These are phyloP conservation scores for Sarocladium kiliense DNA, from an alignment of 2,329 filamentous ascomycete genomes.

Conservation along the genomic window DNA sequence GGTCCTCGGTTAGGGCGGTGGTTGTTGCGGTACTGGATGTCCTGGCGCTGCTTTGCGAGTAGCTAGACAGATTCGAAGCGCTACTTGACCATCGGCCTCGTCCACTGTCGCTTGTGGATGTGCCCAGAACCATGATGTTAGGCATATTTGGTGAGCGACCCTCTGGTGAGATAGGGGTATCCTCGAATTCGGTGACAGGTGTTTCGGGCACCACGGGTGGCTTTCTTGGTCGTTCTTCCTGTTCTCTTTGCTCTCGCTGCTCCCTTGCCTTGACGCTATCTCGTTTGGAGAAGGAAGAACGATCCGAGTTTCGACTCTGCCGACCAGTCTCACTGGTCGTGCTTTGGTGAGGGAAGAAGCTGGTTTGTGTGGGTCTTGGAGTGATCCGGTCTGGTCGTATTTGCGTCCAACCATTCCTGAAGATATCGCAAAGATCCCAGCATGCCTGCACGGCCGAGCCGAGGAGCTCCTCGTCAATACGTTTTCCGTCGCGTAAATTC, in stretches of 20 bases:
- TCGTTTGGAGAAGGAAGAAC: conserved; percentile 41
- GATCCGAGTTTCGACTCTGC: conserved; percentile 46
- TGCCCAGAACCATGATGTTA: conserved; percentile 83
- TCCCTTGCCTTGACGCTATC: conserved; percentile 41
- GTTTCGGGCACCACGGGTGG: conserved; percentile 68
- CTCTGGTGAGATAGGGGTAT: conserved; percentile 77
- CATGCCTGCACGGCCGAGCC: conserved; percentile 87
- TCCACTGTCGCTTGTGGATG: conserved; percentile 47
- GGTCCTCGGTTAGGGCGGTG: conserved; percentile 63
- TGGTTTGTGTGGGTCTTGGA: conserved; percentile 73
- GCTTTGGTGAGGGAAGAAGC: conserved; percentile 52
- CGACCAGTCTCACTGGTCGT: conserved; percentile 28
- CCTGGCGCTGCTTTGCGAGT: conserved; percentile 64
- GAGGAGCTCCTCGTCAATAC: conserved; percentile 75
- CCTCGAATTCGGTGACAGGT: conserved; percentile 91
- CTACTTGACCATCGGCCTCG: conserved; percentile 77
- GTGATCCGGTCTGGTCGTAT: conserved; percentile 81
- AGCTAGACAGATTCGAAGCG: conserved; percentile 72
- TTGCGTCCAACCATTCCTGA: conserved; percentile 87
- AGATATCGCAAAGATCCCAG: conserved; percentile 91
- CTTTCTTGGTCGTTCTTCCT: conserved; percentile 44
- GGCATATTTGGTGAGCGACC: conserved; percentile 70
- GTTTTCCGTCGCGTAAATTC: conserved; percentile 67
- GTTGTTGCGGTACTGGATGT: conserved; percentile 70
- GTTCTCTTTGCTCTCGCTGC: not conserved